Conservation (phyloP, 257 asterid genomes). For the Pogostemon cablin region DNA sequence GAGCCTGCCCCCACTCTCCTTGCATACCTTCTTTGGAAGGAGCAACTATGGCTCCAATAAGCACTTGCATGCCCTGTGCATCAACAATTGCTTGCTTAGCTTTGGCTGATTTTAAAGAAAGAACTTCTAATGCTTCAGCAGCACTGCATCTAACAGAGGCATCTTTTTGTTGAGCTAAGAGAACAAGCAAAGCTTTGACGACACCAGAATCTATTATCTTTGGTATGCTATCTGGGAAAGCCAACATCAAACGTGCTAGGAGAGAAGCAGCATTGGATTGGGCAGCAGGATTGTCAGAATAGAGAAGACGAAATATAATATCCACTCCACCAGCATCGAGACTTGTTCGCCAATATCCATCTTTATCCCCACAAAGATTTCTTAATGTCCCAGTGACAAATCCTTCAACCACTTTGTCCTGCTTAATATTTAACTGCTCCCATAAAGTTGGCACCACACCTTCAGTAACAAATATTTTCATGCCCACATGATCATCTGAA, state of each 20-base stretch:
- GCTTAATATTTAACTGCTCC: conserved; percentile 69
- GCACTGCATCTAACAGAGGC: conserved; percentile 79
- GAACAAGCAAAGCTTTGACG: conserved; percentile 58
- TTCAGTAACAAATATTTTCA: conserved; percentile 79
- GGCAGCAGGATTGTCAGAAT: conserved; percentile 61
- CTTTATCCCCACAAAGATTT: conserved; percentile 88
- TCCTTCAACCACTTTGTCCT: conserved; percentile 80
- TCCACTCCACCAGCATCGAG: conserved; percentile 90
- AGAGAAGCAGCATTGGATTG: conserved; percentile 93
- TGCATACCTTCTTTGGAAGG: conserved; percentile 85
- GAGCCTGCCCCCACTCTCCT: conserved; percentile 74
- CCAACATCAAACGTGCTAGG: conserved; percentile 64
- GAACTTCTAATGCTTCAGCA: conserved; percentile 82
- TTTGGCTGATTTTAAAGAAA: conserved; percentile 63
- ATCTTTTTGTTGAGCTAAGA: conserved; percentile 62
- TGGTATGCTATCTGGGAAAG: conserved; percentile 63
- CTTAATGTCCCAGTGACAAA: conserved; percentile 76
- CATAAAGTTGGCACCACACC: conserved; percentile 81
- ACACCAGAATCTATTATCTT: conserved; percentile 76
- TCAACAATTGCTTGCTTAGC: conserved; percentile 66
- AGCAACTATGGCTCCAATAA: conserved; percentile 77
- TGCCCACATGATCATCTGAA: conserved; percentile 80
- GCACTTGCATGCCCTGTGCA: conserved; percentile 65
- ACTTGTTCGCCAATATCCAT: conserved; percentile 72
- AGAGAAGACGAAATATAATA: conserved; percentile 68